These are phyloP conservation scores for Botrytis elliptica DNA, from an alignment of 2,329 filamentous ascomycete species.

Conservation along the genomic window DNA sequence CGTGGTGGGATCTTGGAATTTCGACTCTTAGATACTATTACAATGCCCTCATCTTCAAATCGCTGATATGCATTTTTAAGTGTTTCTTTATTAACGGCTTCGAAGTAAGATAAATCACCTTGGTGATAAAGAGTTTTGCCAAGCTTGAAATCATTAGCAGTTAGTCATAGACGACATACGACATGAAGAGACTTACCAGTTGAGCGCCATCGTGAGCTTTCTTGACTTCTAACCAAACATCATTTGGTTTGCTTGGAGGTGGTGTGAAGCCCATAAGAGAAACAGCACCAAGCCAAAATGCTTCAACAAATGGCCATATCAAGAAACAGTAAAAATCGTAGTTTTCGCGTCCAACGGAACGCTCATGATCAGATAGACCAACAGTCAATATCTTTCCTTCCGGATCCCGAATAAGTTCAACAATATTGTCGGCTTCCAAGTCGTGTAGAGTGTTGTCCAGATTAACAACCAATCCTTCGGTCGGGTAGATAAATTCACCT, in stretches of 20 bases:
- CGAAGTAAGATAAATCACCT: constrained; percentile 94
- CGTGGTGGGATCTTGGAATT: constrained; percentile 60
- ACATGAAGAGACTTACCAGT: constrained; percentile 53
- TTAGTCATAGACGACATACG: background rate
- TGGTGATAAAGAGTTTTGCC: constrained; percentile 98
- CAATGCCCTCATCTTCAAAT: constrained; percentile 87
- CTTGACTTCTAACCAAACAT: constrained; percentile 74
- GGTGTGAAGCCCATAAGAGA: constrained; percentile 84
- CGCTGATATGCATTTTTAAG: constrained; percentile 88
- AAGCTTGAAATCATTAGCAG: constrained; percentile 52
- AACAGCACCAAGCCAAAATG: constrained; percentile 86
- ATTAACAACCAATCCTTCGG: constrained; percentile 78
- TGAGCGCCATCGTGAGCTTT: constrained; percentile 81
- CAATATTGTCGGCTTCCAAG: constrained; percentile 75
- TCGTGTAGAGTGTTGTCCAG: constrained; percentile 75
- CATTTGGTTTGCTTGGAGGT: constrained; percentile 52
- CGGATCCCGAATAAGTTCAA: constrained; percentile 62
- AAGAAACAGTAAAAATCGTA: constrained; percentile 99
- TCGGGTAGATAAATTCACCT: constrained; percentile 94
- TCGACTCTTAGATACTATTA: constrained; percentile 68
- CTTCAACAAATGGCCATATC: constrained; percentile 97
- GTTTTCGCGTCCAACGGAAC: constrained; percentile 80
- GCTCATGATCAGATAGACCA: constrained; percentile 74
- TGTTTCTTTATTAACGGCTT: constrained; percentile 97
- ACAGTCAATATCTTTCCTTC: constrained; percentile 61